Evolutionary conservation across 371 early-diverging fungal species (phyloP).

Genomic region (Syncephalastrum racemosum): DNA sequence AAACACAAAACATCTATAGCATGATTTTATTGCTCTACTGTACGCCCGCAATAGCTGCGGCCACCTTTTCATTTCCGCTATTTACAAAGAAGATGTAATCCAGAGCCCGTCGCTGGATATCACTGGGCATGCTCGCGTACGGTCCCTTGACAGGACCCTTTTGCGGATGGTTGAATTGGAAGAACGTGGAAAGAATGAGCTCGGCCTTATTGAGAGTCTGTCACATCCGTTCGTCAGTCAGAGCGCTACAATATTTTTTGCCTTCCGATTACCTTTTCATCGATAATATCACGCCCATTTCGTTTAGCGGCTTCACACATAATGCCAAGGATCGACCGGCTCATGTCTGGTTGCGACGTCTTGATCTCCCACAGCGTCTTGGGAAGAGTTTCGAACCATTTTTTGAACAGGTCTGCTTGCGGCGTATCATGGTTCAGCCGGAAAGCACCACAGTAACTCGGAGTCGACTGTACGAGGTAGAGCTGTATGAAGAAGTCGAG

Average conservation of each 20-base stretch:
- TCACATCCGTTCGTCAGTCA: background rate
- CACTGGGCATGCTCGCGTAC: conserved; percentile 39
- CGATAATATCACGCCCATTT: conserved; percentile 30
- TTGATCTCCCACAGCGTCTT: conserved; percentile 58
- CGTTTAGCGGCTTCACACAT: conserved; percentile 37
- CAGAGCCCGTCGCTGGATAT: conserved; percentile 48
- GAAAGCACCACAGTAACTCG: conserved; percentile 43
- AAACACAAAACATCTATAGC: too few relatives aligned
- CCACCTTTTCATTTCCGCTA: conserved; percentile 29
- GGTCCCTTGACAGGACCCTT: conserved; percentile 51
- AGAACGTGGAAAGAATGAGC: conserved; percentile 46
- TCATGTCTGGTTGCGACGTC: conserved; percentile 45
- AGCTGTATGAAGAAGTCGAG: conserved; percentile 41
- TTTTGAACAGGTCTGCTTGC: conserved; percentile 18
- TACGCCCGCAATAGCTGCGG: conserved; percentile 23
- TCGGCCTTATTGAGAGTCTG: conserved; percentile 39
- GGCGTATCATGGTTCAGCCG: conserved; percentile 17
- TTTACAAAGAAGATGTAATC: conserved; percentile 49
- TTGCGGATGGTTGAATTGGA: conserved; percentile 40
- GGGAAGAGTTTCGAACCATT: conserved; percentile 52
- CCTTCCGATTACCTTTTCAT: conserved; percentile 14
- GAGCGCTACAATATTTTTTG: background rate
- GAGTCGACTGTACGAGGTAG: conserved; percentile 44
- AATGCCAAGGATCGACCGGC: conserved; percentile 35
- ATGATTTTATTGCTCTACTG: conserved; percentile 9